Evolutionary conservation across 768 basidiomycete species (phyloP).

Genomic region (Terana coerulea): DNA sequence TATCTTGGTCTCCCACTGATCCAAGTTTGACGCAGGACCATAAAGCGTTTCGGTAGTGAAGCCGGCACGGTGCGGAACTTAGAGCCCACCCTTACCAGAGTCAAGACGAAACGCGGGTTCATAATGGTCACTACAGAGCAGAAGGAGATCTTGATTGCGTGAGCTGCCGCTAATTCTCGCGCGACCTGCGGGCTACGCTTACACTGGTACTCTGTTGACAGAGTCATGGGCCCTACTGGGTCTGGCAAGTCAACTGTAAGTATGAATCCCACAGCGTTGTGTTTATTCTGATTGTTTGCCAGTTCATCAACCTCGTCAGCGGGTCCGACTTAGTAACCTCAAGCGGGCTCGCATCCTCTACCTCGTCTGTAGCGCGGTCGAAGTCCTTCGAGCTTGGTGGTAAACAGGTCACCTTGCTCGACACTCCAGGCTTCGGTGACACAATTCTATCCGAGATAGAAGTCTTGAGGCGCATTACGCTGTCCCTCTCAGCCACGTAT

Average conservation of each 20-base stretch:
- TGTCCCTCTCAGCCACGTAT: conserved; percentile 9
- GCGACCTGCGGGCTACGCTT: too few species aligned
- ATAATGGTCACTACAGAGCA: too few species aligned
- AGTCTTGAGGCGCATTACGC: conserved; percentile 12
- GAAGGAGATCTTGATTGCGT: too few species aligned
- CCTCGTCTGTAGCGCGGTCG: conserved; percentile 40
- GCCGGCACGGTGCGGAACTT: too few species aligned
- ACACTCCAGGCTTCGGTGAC: conserved; percentile 62
- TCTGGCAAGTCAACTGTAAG: conserved; percentile 21
- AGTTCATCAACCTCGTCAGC: conserved; percentile 56
- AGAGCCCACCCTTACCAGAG: too few species aligned
- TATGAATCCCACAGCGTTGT: neutral
- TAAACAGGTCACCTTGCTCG: conserved; percentile 41
- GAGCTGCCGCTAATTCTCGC: too few species aligned
- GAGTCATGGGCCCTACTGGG: conserved; percentile 22
- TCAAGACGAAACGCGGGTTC: too few species aligned
- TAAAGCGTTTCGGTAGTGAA: too few species aligned
- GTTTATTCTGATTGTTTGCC: neutral
- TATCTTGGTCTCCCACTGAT: too few species aligned
- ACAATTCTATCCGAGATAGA: conserved; percentile 28
- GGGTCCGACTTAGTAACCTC: conserved; percentile 46
- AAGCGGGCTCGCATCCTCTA: conserved; percentile 46
- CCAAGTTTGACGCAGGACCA: too few species aligned
- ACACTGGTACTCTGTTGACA: too few species aligned
- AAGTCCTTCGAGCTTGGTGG: conserved; percentile 42